A percentile compares a stretch with the other conserved stretches of the same genome.
phyloP scores from a whole-genome alignment of 768 basidiomycete genomes.

The Rhodosporidiobolus odoratus region DNA sequence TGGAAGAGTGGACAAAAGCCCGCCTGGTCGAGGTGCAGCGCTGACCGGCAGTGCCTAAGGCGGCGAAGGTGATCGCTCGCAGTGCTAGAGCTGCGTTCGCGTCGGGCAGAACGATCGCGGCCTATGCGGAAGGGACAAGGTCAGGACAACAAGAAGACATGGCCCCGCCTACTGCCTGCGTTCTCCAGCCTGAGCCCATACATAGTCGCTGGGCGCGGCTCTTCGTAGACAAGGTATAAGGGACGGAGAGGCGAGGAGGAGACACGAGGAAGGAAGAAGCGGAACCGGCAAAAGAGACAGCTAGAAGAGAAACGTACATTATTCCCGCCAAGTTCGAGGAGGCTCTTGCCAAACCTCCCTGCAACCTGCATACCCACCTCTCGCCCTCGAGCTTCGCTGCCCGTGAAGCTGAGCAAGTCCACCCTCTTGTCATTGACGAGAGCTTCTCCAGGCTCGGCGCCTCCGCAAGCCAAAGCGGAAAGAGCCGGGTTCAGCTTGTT shows the following conservation, averaged over 20 bases:
- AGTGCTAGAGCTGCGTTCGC: slow-evolving; percentile 86
- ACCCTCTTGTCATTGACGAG: slow-evolving; percentile 68
- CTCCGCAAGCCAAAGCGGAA: slow-evolving; percentile 76
- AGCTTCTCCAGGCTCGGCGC: slow-evolving; percentile 69
- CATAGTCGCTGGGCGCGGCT: too few relatives aligned
- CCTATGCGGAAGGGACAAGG: slow-evolving; percentile 49
- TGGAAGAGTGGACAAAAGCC: slow-evolving; percentile 75
- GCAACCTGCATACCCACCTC: slow-evolving; percentile 83
- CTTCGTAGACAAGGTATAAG: too few relatives aligned
- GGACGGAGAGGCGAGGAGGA: neutral
- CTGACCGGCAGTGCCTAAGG: slow-evolving; percentile 68
- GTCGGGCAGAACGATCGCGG: slow-evolving; percentile 86
- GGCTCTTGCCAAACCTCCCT: slow-evolving; percentile 73
- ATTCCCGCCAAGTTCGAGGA: slow-evolving; percentile 91
- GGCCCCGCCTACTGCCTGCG: too few relatives aligned
- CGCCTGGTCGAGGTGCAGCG: slow-evolving; percentile 85
- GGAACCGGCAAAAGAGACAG: too few relatives aligned
- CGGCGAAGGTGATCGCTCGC: slow-evolving; percentile 86
- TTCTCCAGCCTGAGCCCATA: too few relatives aligned
- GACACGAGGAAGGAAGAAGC: too few relatives aligned
- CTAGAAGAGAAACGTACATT: slow-evolving; percentile 59
- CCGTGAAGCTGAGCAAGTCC: slow-evolving; percentile 90
- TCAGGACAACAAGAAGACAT: too few relatives aligned
- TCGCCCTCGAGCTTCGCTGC: slow-evolving; percentile 79
- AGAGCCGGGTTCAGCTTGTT: slow-evolving; percentile 80